A percentile compares a stretch with the other conserved stretches of the same genome.
Evolutionary conservation across 495 filamentous ascomycete species (phyloP).

Genomic region (Xylaria castorea): DNA sequence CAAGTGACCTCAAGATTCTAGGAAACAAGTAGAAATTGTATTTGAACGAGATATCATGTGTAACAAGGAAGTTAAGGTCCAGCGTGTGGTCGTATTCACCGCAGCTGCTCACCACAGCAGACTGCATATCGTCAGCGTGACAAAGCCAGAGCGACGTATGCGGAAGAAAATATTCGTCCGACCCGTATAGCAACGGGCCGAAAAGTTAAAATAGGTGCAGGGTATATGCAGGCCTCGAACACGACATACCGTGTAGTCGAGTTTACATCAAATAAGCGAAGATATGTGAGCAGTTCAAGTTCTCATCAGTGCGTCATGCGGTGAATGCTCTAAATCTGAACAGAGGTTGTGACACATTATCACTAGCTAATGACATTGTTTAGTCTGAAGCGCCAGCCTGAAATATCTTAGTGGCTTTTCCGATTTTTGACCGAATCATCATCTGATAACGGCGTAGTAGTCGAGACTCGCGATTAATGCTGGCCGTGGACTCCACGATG

Average conservation of each 20-base stretch:
- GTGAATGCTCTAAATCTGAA: neutral
- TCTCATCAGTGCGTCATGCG: neutral
- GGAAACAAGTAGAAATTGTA: neutral
- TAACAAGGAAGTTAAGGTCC: neutral
- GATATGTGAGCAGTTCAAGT: neutral
- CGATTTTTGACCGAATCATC: neutral
- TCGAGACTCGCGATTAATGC: conserved; percentile 10
- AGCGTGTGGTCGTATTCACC: neutral
- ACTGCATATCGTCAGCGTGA: neutral
- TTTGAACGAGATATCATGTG: neutral
- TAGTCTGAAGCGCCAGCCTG: conserved; percentile 1
- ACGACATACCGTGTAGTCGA: neutral
- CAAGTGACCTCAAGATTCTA: neutral
- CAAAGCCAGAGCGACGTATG: neutral
- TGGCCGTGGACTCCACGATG: conserved; percentile 5
- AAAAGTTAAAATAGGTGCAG: neutral
- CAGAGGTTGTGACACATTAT: neutral
- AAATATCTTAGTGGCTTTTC: neutral
- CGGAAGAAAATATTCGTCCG: neutral
- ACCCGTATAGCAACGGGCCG: neutral
- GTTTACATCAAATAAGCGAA: neutral
- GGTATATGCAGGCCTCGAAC: neutral
- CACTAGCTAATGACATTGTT: neutral
- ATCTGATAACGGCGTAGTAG: conserved; percentile 2
- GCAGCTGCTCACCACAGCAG: neutral